Base-by-base conservation (phyloP, 371 early-diverging fungal genomes). In the Mortierella sp. region DNA sequence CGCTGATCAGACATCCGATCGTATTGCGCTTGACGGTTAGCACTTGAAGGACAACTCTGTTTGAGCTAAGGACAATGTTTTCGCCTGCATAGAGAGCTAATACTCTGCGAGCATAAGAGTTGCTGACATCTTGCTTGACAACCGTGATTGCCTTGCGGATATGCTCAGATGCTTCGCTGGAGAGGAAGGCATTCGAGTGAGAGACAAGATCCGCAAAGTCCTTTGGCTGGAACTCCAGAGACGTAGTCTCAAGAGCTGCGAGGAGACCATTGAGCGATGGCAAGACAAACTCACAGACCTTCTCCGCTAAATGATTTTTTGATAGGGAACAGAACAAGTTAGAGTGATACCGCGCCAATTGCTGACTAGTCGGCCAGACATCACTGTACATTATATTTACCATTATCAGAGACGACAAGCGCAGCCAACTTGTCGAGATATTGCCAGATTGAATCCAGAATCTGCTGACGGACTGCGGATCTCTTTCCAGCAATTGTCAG, bases 181-280 rank as follows among this genome's bases (percentile, higher is more conserved):
- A 81, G 37, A 91, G 64, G 47, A 91, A 69, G 12, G 84, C 71
- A 61, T 83, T 84, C 1, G 85, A 70, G 59, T 83, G 83, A 72
- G 84, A 64, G 57, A 85, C 82, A 4, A 86, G 46, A 23, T 71
- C 71, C 29, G 86, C 57, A 64, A 90, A 66, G 55, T 82, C 81
- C 65, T 79, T 68, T 26, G 85, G 75, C 50, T 81, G 69, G 66
- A 82, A 90, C 23, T 85, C 76, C 62, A 84, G 84, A 1, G 87
- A 84, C 16, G 89, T 82, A 6, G 70, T 53, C 65, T 89, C 89
- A 21, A 92, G 66, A 11, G 91, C 90, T 56, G 87, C 84, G 16
- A 89, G 80, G 4, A 87, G 72, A 25, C 92, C 92, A 19, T 85
- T 81, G 48, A 92, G 77, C 5, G 89, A 87, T 26, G 91, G 91